A percentile compares a stretch with the other conserved stretches of the same genome.
phyloP scores from a whole-genome alignment of 192 early-diverging fungal species.

The Jimgerdemannia lactiflua region DNA sequence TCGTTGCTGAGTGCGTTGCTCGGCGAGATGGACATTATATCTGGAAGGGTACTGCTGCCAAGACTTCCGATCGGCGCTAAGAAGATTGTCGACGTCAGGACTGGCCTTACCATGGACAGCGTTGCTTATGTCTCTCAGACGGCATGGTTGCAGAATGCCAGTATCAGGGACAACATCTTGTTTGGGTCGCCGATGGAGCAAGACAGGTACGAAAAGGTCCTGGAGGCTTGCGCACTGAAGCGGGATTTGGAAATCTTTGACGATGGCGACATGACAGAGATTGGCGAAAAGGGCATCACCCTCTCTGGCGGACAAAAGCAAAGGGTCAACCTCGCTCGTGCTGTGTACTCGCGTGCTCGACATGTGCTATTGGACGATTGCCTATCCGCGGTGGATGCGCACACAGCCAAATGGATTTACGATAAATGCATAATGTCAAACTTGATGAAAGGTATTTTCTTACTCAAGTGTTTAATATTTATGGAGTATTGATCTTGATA shows the following conservation, averaged over 20 bases:
- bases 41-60: conserved; percentile 26
- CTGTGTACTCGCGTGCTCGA: conserved; percentile 58
- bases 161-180: conserved; percentile 72
- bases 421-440: conserved; percentile 59
- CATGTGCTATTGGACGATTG: conserved; percentile 73
- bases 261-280: conserved; percentile 82
- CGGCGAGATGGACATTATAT: conserved; percentile 66
- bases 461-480: not conserved
- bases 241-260: conserved; percentile 72
- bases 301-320: conserved; percentile 81
- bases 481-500: not conserved
- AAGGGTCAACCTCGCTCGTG: conserved; percentile 72
- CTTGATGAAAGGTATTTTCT: conserved; percentile 47
- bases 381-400: conserved; percentile 83
- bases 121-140: conserved; percentile 78
- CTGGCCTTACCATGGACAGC: conserved; percentile 20
- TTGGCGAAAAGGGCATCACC: conserved; percentile 76
- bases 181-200: conserved; percentile 64
- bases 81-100: conserved; percentile 16
- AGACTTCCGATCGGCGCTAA: conserved; percentile 20
- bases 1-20: conserved; percentile 69
- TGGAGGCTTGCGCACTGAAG: conserved; percentile 72
- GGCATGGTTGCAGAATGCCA: conserved; percentile 71
- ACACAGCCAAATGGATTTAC: conserved; percentile 83
- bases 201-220: conserved; percentile 48